These are phyloP conservation scores for Wickerhamiella parazyma DNA, from an alignment of 805 yeast genomes.

Conservation along the genomic window DNA sequence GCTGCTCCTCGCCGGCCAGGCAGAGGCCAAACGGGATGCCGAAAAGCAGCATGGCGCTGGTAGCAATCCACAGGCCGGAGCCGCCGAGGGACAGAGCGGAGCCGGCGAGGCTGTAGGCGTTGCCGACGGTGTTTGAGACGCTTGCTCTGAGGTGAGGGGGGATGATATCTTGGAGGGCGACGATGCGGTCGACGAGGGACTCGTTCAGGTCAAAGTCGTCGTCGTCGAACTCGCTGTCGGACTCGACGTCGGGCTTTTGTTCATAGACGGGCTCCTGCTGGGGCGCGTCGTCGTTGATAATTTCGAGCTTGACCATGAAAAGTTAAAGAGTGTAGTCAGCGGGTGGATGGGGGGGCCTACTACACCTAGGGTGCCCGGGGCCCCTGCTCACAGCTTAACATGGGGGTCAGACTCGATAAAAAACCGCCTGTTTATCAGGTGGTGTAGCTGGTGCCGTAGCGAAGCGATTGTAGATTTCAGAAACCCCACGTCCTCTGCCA, in stretches of 20 bases:
- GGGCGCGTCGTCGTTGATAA: conserved; percentile 45
- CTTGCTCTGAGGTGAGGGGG: conserved; percentile 71
- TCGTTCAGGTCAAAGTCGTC: conserved; percentile 71
- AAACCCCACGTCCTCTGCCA: conserved; percentile 24
- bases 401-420: not conserved
- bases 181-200: conserved; percentile 71
- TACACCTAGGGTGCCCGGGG: too few species aligned
- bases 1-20: conserved; percentile 82
- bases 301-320: conserved; percentile 61
- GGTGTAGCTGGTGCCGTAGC: conserved; percentile 25
- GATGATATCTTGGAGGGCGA: conserved; percentile 81
- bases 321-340: not conserved
- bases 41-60: conserved; percentile 69
- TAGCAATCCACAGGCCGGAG: conserved; percentile 65
- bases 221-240: conserved; percentile 41
- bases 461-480: conserved; percentile 13
- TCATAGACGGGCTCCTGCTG: conserved; percentile 18
- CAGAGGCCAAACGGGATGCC: conserved; percentile 90
- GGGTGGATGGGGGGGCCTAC: not conserved
- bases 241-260: conserved; percentile 34
- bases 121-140: conserved; percentile 26
- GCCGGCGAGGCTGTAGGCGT: conserved; percentile 28
- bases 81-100: conserved; percentile 52
- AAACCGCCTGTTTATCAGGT: conserved; percentile 1
- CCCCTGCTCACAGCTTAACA: not conserved